phyloP scores from a whole-genome alignment of 805 yeast genomes.

The Hanseniaspora lachancei region DNA sequence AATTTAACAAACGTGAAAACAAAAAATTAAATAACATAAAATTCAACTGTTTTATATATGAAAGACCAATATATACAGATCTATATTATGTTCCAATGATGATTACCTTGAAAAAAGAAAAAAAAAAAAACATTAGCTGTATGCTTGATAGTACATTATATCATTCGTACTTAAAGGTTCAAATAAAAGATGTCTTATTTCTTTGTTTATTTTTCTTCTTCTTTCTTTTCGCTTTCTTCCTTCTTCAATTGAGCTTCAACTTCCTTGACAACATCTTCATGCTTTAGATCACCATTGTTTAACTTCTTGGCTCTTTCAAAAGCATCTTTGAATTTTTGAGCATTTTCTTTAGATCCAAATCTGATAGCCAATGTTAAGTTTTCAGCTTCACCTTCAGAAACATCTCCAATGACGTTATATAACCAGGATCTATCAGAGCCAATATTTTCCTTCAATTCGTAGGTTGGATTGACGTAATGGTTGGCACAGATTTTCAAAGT shows the following conservation, averaged over 20 bases:
- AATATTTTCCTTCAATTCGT: constrained; percentile 76
- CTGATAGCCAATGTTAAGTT: constrained; percentile 94
- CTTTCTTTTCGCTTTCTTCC: constrained; percentile 11
- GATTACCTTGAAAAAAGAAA: no score
- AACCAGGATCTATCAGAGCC: constrained; percentile 99
- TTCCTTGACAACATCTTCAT: constrained; percentile 1
- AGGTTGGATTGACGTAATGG: constrained; percentile 75
- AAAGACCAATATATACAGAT: no score
- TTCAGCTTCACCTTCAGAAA: constrained; percentile 91
- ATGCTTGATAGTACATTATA: neutral
- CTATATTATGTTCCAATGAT: neutral
- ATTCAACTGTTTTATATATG: no score
- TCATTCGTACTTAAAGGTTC: neutral
- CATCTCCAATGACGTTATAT: constrained; percentile 83
- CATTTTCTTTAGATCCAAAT: constrained; percentile 82
- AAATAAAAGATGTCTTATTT: neutral
- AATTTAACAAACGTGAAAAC: neutral
- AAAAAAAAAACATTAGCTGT: neutral
- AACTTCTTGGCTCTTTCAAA: constrained; percentile 71
- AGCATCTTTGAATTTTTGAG: constrained; percentile 86
- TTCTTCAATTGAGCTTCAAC: constrained; percentile 10
- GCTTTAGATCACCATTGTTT: constrained; percentile 35
- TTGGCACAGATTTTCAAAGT: constrained; percentile 96
- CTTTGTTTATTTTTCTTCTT: constrained; percentile 1
- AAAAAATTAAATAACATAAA: no score